Percentiles rank a stretch among this genome's conserved stretches.
Conservation (phyloP, 2,329 filamentous ascomycete genomes). For the Exophiala dermatitidis region DNA sequence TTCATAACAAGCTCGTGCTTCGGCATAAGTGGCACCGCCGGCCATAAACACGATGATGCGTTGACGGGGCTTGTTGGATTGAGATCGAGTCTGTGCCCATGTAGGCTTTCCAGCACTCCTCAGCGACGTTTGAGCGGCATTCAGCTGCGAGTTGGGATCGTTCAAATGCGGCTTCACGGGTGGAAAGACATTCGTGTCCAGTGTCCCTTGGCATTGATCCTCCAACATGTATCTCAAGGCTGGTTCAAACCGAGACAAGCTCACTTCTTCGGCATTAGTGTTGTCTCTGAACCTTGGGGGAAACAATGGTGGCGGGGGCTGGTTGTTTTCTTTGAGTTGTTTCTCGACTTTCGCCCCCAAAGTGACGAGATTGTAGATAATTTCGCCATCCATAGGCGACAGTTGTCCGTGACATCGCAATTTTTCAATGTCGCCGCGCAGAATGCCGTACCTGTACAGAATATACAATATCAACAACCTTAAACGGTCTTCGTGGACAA, state of each 20-base stretch:
- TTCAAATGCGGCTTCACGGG: slow-evolving; percentile 63
- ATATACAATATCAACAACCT: slow-evolving; percentile 80
- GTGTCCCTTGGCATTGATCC: slow-evolving; percentile 56
- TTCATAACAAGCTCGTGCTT: slow-evolving; percentile 84
- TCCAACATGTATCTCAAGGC: slow-evolving; percentile 78
- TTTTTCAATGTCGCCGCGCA: slow-evolving; percentile 75
- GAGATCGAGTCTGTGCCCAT: slow-evolving; percentile 78
- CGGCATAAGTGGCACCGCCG: slow-evolving; percentile 88
- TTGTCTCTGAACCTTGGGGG: slow-evolving; percentile 37
- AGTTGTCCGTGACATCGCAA: slow-evolving; percentile 76
- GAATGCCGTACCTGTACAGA: slow-evolving; percentile 76
- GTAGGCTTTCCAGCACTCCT: slow-evolving; percentile 79
- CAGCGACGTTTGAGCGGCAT: slow-evolving; percentile 63
- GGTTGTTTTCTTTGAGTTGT: slow-evolving; percentile 69
- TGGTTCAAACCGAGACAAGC: slow-evolving; percentile 80
- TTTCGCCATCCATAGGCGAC: slow-evolving; percentile 63
- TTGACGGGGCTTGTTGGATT: slow-evolving; percentile 73
- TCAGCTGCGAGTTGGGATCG: slow-evolving; percentile 40
- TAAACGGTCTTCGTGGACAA: slow-evolving; percentile 66
- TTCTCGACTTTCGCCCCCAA: slow-evolving; percentile 68
- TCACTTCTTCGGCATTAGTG: slow-evolving; percentile 58
- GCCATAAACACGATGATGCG: slow-evolving; percentile 91
- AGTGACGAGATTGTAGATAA: slow-evolving; percentile 67
- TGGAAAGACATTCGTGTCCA: slow-evolving; percentile 63
- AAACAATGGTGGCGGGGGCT: slow-evolving; percentile 61